Conservation (phyloP, 371 early-diverging fungal genomes). For the Paraphysoderma sedebokerense region DNA sequence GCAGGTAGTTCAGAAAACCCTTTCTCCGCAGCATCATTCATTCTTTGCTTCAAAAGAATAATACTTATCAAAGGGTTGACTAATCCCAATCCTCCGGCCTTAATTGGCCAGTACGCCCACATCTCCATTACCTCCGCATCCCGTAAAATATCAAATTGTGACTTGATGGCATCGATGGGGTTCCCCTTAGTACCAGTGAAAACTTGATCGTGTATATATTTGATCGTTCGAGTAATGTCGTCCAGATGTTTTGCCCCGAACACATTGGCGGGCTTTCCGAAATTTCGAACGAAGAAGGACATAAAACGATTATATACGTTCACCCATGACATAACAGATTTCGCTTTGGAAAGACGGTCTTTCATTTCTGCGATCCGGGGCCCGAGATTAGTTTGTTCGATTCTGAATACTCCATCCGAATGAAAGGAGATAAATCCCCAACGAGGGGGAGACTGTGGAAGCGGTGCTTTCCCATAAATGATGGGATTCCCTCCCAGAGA, state of each 20-base stretch:
- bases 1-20: constrained; percentile 3
- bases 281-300: constrained; percentile 8
- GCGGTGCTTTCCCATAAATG: constrained; percentile 2
- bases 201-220: constrained; percentile 2
- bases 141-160: neutral
- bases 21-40: neutral
- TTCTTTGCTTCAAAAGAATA: neutral
- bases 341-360: neutral
- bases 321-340: constrained; percentile 8
- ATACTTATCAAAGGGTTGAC: constrained; percentile 3
- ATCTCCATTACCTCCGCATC: neutral
- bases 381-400: neutral
- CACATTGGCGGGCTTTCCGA: constrained; percentile 5
- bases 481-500: neutral
- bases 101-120: constrained; percentile 10
- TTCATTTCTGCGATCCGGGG: constrained; percentile 3
- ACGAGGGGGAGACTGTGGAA: constrained; percentile 1
- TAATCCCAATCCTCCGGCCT: constrained; percentile 6
- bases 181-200: constrained; percentile 3
- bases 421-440: constrained; percentile 5
- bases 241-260: constrained; percentile 6
- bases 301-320: constrained; percentile 10
- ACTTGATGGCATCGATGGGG: constrained; percentile 1
- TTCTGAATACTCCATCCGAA: neutral
- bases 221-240: neutral